Conservation (phyloP, 768 basidiomycete genomes). For the Collybiopsis confluens region DNA sequence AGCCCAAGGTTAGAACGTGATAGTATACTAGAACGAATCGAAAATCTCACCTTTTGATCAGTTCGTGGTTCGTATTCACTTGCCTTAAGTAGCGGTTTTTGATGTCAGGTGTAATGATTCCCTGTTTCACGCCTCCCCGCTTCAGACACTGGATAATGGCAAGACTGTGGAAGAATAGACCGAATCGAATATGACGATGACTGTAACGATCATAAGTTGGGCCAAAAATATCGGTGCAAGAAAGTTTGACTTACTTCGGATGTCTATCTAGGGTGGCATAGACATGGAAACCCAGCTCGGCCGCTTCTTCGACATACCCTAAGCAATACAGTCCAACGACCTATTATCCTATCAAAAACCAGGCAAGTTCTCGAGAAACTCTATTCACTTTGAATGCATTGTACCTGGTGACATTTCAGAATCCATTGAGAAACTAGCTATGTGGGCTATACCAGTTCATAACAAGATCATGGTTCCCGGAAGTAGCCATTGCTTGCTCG, state of each 20-base stretch:
- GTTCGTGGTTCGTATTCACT: conserved; percentile 55
- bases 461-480: conserved; percentile 47
- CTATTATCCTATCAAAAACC: conserved; percentile 23
- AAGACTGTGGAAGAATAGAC: conserved; percentile 66
- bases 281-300: conserved; percentile 56
- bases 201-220: conserved; percentile 26
- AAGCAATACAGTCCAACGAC: conserved; percentile 62
- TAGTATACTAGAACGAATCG: not conserved
- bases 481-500: conserved; percentile 34
- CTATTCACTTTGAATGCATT: conserved; percentile 55
- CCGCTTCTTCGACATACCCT: conserved; percentile 56
- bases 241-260: conserved; percentile 57
- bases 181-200: conserved; percentile 66
- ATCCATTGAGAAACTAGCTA: not conserved
- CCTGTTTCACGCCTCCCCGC: conserved; percentile 32
- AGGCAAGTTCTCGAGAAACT: not conserved
- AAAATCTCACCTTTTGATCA: conserved; percentile 46
- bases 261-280: conserved; percentile 55
- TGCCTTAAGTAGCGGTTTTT: conserved; percentile 47
- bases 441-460: conserved; percentile 50
- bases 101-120: conserved; percentile 10
- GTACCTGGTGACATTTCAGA: conserved; percentile 37
- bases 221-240: not conserved
- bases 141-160: conserved; percentile 61
- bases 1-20: not conserved